Evolutionary conservation across 129 eudicot genomes (phyloP).

Genomic region (Saussurea involucrata): DNA sequence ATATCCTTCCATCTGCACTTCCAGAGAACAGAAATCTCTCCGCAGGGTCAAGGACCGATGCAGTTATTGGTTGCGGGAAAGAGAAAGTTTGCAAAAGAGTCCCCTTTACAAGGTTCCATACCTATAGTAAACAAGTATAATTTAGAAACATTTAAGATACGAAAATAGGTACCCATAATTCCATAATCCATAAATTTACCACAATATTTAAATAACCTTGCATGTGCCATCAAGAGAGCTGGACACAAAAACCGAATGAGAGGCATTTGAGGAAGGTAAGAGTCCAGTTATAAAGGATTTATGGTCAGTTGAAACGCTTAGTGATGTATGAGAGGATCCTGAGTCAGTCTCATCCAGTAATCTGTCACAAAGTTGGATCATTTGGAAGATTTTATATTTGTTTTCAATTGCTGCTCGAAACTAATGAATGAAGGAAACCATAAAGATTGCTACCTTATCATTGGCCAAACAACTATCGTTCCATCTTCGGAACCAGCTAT

Average conservation of each 20-base stretch:
- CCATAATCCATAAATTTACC: not conserved
- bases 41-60: slow-evolving; percentile 41
- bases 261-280: slow-evolving; percentile 23
- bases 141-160: slow-evolving; percentile 8
- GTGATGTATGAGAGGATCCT: slow-evolving; percentile 16
- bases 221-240: slow-evolving; percentile 59
- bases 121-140: slow-evolving; percentile 19
- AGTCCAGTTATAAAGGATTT: slow-evolving; percentile 46
- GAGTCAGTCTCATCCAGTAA: slow-evolving; percentile 33
- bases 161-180: not conserved
- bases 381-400: not conserved
- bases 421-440: not conserved
- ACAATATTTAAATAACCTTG: slow-evolving; percentile 32
- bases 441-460: slow-evolving; percentile 31
- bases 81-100: slow-evolving; percentile 31
- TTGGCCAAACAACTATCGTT: slow-evolving; percentile 37
- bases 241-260: slow-evolving; percentile 32
- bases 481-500: slow-evolving; percentile 58
- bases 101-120: slow-evolving; percentile 32
- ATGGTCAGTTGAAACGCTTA: slow-evolving; percentile 37
- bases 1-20: slow-evolving; percentile 50
- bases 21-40: slow-evolving; percentile 40
- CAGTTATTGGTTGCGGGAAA: slow-evolving; percentile 41
- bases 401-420: not conserved
- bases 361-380: slow-evolving; percentile 17